Conservation (phyloP, 2,329 filamentous ascomycete genomes). For the Fusarium armeniacum region DNA sequence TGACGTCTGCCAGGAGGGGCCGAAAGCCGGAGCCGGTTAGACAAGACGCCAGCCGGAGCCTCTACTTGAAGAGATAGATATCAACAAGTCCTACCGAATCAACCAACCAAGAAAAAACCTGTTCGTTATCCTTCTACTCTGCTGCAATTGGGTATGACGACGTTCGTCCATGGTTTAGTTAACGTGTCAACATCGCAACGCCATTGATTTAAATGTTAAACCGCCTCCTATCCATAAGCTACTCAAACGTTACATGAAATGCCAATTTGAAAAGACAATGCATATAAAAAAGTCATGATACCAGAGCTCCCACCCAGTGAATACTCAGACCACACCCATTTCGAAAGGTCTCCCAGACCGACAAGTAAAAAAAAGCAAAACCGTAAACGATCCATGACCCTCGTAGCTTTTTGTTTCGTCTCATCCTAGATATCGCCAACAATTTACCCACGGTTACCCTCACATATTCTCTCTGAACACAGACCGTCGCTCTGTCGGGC, state of each 20-base stretch:
- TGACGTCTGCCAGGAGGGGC: slow-evolving; percentile 40
- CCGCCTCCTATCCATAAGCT: slow-evolving; percentile 24
- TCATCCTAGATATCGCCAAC: slow-evolving; percentile 3
- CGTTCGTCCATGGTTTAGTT: background rate
- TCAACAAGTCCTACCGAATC: background rate
- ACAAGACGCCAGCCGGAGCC: slow-evolving; percentile 24
- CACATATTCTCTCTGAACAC: slow-evolving; percentile 79
- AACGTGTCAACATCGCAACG: slow-evolving; percentile 34
- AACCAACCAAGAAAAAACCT: slow-evolving; percentile 5
- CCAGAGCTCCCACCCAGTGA: slow-evolving; percentile 42
- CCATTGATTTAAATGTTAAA: slow-evolving; percentile 27
- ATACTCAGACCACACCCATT: slow-evolving; percentile 21
- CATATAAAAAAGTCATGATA: slow-evolving; percentile 36
- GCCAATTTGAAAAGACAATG: slow-evolving; percentile 26
- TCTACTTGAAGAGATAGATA: slow-evolving; percentile 1
- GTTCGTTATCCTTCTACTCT: slow-evolving; percentile 4
- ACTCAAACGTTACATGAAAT: slow-evolving; percentile 27
- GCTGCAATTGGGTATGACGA: slow-evolving; percentile 13
- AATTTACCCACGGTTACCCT: slow-evolving; percentile 20
- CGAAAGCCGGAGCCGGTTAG: slow-evolving; percentile 22
- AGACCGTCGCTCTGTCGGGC: slow-evolving; percentile 76
- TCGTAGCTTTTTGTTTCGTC: slow-evolving; percentile 23
- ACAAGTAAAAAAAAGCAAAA: slow-evolving; percentile 11
- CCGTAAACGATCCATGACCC: slow-evolving; percentile 16
- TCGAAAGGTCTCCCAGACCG: slow-evolving; percentile 12